Evolutionary conservation across 345 rosid genomes (phyloP).

Genomic region (Theobroma cacao): DNA sequence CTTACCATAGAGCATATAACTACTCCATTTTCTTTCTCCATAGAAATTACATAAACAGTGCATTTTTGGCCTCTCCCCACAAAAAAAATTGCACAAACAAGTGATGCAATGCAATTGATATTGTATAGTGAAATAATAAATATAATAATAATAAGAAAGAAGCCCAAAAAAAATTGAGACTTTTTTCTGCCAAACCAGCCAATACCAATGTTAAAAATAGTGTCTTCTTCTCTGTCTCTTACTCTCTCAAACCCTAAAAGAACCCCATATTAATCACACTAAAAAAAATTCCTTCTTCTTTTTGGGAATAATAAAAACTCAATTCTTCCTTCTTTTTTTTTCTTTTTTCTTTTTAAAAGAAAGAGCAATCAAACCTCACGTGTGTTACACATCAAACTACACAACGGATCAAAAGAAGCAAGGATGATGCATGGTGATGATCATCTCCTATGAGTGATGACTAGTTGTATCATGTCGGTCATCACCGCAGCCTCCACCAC

Average conservation of each 20-base stretch:
- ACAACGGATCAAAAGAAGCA: constrained; percentile 23
- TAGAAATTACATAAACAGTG: constrained; percentile 8
- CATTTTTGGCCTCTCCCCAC: neutral
- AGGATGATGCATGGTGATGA: constrained; percentile 15
- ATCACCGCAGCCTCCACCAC: constrained; percentile 43
- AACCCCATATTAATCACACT: constrained; percentile 53
- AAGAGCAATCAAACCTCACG: constrained; percentile 66
- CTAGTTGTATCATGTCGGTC: constrained; percentile 58
- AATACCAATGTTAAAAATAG: constrained; percentile 32
- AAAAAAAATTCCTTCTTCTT: constrained; percentile 15
- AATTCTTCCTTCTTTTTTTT: constrained; percentile 29
- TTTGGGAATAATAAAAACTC: constrained; percentile 42
- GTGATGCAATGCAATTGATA: constrained; percentile 24
- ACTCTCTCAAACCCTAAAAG: constrained; percentile 35
- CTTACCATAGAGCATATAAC: constrained; percentile 10
- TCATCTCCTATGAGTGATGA: constrained; percentile 41
- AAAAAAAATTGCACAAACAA: constrained; percentile 20
- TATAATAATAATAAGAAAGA: constrained; percentile 9
- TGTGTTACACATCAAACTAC: constrained; percentile 64
- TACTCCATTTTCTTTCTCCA: constrained; percentile 9
- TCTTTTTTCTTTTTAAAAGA: neutral
- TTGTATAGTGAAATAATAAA: neutral
- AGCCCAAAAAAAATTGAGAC: constrained; percentile 14
- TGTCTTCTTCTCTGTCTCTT: constrained; percentile 1
- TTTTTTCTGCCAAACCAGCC: constrained; percentile 25